Base-by-base conservation (phyloP, 2,329 filamentous ascomycete species). In the Cadophora gregata region DNA sequence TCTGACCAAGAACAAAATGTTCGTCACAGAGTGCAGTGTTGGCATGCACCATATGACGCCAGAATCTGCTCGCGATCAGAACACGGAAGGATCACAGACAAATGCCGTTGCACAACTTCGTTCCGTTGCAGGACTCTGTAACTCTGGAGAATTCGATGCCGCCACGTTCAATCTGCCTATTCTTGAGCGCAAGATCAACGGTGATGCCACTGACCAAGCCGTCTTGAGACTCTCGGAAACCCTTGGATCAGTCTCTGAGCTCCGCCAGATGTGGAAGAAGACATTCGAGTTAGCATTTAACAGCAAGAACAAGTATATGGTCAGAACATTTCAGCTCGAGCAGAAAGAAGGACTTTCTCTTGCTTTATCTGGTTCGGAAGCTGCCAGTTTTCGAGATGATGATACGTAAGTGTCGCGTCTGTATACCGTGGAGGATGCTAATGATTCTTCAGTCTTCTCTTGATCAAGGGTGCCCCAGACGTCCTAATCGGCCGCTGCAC, bases 221-320 rank as follows among this genome's bases (percentile, higher is more conserved):
- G 84, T 93, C 36, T 81, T 94, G 6, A 85, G 90, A 63, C 90
- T 94, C 64, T 88, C 90, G 0, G 90, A 93, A 76, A 80, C 81
- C 3, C 81, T 93, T 56, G 85, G 85, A 0, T 80, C 86, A 0
- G 86, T 92, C 0, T 78, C 83, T 0, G 84, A 90, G 60, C 79
- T 90, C 5, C 85, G 88, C 8, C 81, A 82, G 16, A 81, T 84
- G 69, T 93, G 90, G 89, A 84, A 84, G 61, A 88, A 85, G 62
- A 83, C 85, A 1, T 93, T 88, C 71, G 87, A 90, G 63, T 80
- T 92, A 31, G 86, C 89, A 0, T 94, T 94, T 77, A 93, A 93
- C 80, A 92, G 89, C 79, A 92, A 92, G 81, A 93, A 93, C 79
- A 94, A 94, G 78, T 93, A 88, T 75, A 93, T 93, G 87, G 85